Percentiles rank a stretch among this genome's conserved stretches.
phyloP scores from a whole-genome alignment of 208 protist species.

The Leishmania aethiopica region DNA sequence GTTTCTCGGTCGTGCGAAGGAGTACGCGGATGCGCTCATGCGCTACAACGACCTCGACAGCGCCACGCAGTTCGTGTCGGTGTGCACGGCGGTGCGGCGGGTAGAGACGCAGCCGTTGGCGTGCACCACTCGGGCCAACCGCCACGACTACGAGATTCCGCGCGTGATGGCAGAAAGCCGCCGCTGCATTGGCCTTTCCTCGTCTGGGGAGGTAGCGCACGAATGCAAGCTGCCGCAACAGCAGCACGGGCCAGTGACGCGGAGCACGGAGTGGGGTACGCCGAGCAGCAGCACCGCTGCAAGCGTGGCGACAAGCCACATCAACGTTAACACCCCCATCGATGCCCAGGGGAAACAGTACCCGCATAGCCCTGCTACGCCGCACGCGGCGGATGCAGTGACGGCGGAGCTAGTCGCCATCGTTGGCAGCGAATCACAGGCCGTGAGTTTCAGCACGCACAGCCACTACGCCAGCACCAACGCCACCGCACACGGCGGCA shows the following conservation, averaged over 20 bases:
- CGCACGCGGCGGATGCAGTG: conserved; percentile 12
- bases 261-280: neutral
- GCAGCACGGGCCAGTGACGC: neutral
- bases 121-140: neutral
- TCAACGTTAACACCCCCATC: conserved; percentile 16
- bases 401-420: conserved; percentile 19
- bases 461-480: neutral
- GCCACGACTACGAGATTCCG: neutral
- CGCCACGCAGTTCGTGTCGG: conserved; percentile 70
- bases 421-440: conserved; percentile 2
- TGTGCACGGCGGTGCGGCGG: conserved; percentile 81
- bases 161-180: neutral
- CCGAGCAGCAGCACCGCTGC: conserved; percentile 16
- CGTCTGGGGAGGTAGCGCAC: neutral
- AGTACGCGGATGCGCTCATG: conserved; percentile 89
- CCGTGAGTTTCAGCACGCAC: neutral
- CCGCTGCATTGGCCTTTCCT: neutral
- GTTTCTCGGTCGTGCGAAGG: conserved; percentile 70
- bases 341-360: conserved; percentile 6
- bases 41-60: conserved; percentile 68
- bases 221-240: neutral
- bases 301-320: conserved; percentile 13
- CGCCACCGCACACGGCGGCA: neutral
- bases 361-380: conserved; percentile 20
- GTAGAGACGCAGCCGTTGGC: conserved; percentile 30